Base-by-base conservation (phyloP, 306 rosid species). In the Sphenostylis stenocarpa region DNA sequence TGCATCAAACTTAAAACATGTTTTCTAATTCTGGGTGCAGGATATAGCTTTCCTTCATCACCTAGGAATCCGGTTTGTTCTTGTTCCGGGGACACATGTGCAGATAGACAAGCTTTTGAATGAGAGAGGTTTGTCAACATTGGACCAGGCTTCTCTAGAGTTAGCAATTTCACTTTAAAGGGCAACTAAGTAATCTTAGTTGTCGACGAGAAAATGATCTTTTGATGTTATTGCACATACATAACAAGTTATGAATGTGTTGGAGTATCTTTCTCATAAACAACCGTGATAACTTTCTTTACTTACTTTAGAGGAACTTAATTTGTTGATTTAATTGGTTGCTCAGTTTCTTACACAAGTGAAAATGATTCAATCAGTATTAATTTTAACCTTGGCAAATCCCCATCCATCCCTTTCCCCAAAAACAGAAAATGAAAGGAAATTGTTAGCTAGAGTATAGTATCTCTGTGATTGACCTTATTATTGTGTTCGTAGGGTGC, bases 31-130 rank as follows among this genome's bases (percentile, higher is more conserved):
- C 5, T 84, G 66, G 47, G 1, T 83, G 84, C 97, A 95, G 99
- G 99, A 95, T 75, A 92, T 95, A 80, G 99, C 99, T 72, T 89
- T 91, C 73, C 99, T 95, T 73, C 94, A 95, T 87, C 97, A 92
- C 61, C 82, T 95, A 80, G 99, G 99, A 72, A 95, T 95, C 76
- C 88, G 85, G 61, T 92, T 95, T 84, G 87, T 95, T 84, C 83
- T 95, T 86, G 99, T 92, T 82, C 96, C 97, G 0, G 97, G 97
- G 19, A 91, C 97, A 63, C 96, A 90, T 79, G 88, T 90, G 80
- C 91, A 90, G 82, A 95, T 95, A 65, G 97, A 95, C 82, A 73
- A 86, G 76, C 92, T 95, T 83, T 81, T 95, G 79, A 79, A 71
- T 15, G 96, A 92, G 83, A 92, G 97, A 86, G 97, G 99, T 95